A percentile compares a stretch with the other conserved stretches of the same genome.
Conservation (phyloP, 2,329 filamentous ascomycete species). For the Fusarium sp. region DNA sequence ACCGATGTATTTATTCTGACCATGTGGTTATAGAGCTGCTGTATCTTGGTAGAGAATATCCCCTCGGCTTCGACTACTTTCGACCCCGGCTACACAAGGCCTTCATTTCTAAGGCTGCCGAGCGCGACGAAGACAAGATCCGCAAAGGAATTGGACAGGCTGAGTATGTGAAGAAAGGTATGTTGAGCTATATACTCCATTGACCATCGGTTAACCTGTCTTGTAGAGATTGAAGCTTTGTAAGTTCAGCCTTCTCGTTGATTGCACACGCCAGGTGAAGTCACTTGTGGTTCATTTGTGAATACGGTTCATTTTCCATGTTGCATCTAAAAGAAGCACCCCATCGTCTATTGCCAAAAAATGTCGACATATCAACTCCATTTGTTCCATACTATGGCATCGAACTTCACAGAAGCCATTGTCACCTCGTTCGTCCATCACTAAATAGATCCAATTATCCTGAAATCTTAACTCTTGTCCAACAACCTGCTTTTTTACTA, state of each 20-base stretch:
- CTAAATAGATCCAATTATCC: conserved; percentile 30
- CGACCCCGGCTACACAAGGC: conserved; percentile 84
- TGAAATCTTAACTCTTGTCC: conserved; percentile 19
- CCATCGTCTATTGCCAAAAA: neutral
- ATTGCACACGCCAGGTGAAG: neutral
- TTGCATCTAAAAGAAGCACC: neutral
- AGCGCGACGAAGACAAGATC: conserved; percentile 82
- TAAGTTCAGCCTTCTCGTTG: conserved; percentile 64
- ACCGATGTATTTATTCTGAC: conserved; percentile 3
- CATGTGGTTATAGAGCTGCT: conserved; percentile 75
- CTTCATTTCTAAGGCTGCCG: conserved; percentile 79
- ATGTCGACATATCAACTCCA: neutral
- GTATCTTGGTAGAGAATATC: conserved; percentile 87
- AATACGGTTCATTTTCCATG: neutral
- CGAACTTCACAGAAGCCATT: neutral
- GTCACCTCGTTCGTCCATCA: neutral
- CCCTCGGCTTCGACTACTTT: conserved; percentile 85
- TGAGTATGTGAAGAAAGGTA: conserved; percentile 92
- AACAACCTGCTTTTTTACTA: conserved; percentile 41
- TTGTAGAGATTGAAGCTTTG: conserved; percentile 88
- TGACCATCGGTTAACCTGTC: conserved; percentile 8
- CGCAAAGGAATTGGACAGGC: conserved; percentile 80
- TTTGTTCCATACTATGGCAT: neutral
- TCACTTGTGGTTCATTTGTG: neutral
- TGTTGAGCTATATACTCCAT: neutral